Evolutionary conservation across 768 basidiomycete genomes (phyloP).

Genomic region (Tricholoma hemisulphureum): DNA sequence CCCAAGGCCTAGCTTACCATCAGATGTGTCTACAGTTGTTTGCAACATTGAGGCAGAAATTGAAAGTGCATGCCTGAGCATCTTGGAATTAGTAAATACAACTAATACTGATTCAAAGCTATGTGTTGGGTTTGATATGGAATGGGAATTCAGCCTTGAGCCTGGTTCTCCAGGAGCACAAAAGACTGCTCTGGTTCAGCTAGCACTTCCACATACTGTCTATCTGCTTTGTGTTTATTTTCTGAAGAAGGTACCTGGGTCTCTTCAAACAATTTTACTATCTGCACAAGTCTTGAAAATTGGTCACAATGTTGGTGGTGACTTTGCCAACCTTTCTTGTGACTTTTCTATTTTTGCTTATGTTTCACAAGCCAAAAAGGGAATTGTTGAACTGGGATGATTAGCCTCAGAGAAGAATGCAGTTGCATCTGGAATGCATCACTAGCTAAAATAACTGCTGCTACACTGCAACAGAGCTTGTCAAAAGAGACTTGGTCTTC

Average conservation of each 20-base stretch:
- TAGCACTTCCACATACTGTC: too few relatives aligned
- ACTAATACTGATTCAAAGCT: constrained; percentile 6
- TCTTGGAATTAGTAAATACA: constrained; percentile 1
- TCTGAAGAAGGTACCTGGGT: too few relatives aligned
- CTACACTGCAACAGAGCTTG: too few relatives aligned
- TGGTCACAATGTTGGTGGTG: too few relatives aligned
- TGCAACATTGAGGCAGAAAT: constrained; percentile 10
- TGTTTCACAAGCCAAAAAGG: too few relatives aligned
- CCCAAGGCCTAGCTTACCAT: constrained; percentile 7
- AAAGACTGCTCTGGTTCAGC: constrained; percentile 11
- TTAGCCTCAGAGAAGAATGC: constrained; percentile 12
- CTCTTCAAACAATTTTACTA: too few relatives aligned
- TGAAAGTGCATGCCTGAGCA: constrained; percentile 5
- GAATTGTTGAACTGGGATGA: constrained; percentile 10
- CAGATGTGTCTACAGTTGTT: constrained; percentile 4
- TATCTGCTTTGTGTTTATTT: too few relatives aligned
- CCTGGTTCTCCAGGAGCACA: constrained; percentile 4
- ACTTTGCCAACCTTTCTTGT: too few relatives aligned
- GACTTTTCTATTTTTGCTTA: too few relatives aligned
- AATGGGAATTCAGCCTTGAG: constrained; percentile 14
- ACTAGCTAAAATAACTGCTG: background rate
- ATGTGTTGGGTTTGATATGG: constrained; percentile 17
- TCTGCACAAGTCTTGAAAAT: too few relatives aligned
- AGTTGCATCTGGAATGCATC: constrained; percentile 13
- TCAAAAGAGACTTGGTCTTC: too few relatives aligned